Base-by-base conservation (phyloP, 768 basidiomycete genomes). In the Tricholoma sp. region DNA sequence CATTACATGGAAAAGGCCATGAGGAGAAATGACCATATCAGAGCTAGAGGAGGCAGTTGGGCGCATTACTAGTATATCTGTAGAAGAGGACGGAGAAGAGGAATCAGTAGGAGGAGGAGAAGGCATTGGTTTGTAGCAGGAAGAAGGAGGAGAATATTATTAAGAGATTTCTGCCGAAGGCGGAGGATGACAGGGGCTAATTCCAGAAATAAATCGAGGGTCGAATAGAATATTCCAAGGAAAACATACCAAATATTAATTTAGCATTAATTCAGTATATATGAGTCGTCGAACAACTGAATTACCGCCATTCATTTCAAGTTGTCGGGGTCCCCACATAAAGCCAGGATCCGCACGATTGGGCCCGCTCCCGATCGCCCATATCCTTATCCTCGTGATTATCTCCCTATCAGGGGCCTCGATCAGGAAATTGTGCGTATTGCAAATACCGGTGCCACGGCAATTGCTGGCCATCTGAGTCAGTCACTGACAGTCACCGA, bases 1-100 rank as follows among this genome's bases (percentile, higher is more conserved):
- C 60, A 83, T 78, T 60, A 91, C 82, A 66, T 80, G 80, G 58
- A 90, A 80, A 65, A 85, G 75, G 54, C 78, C 81, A 13, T 69
- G 68, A 20, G 73, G 70, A 0, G 85, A 84, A 57, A 78, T 68
- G 50, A 80, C 70, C 59, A 72, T 67, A 33, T 50, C 57, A 20
- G 58, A 55, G 55, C 53, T 24, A 50, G 55, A 18, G 41, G 58
- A 36, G 33, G 57, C 42, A 53, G 54, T 9, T 34, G 49, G 34
- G 33, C 8, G 34, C n/a, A 15, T 41, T 3, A n/a, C n/a, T n/a
- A n/a, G n/a, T n/a, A n/a, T 12, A 39, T 6, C 12, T 28, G 33
- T n/a, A 41, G 33, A 15, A 10, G 45, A 8, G 44, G 34, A 31
- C 10, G 12, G 33, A 15, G 11, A 11, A 36, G 54, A 1, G 12